Evolutionary conservation across 345 rosid species (phyloP).

Genomic region (Cardiospermum halicacabum): DNA sequence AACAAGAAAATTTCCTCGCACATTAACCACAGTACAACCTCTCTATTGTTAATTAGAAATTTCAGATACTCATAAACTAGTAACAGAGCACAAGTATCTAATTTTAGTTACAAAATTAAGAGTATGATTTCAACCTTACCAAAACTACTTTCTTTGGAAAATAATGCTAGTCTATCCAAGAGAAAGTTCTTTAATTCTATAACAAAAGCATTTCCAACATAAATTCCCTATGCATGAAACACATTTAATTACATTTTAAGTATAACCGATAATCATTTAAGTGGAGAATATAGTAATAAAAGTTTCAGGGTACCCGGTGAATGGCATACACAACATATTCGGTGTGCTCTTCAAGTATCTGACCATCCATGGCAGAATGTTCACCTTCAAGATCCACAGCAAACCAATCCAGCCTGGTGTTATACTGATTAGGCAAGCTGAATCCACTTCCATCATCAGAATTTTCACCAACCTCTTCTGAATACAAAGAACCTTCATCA

Average conservation of each 20-base stretch:
- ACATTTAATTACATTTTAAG: constrained; percentile 3
- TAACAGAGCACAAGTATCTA: too few relatives aligned
- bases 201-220: constrained; percentile 2
- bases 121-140: neutral
- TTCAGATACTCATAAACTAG: too few relatives aligned
- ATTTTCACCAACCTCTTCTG: constrained; percentile 47
- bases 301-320: constrained; percentile 62
- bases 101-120: neutral
- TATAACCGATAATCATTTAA: neutral
- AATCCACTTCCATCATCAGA: constrained; percentile 32
- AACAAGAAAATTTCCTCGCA: neutral
- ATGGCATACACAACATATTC: constrained; percentile 98
- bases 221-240: neutral
- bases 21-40: too few relatives aligned
- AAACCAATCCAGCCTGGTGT: constrained; percentile 80
- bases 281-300: constrained; percentile 18
- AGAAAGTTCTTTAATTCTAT: neutral
- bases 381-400: constrained; percentile 99
- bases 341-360: constrained; percentile 89
- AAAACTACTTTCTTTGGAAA: too few relatives aligned
- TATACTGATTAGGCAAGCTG: constrained; percentile 58
- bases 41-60: too few relatives aligned
- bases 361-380: constrained; percentile 99
- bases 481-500: constrained; percentile 51
- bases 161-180: neutral